Base-by-base conservation (phyloP, 2,329 filamentous ascomycete genomes). In the Epicoccum nigrum region DNA sequence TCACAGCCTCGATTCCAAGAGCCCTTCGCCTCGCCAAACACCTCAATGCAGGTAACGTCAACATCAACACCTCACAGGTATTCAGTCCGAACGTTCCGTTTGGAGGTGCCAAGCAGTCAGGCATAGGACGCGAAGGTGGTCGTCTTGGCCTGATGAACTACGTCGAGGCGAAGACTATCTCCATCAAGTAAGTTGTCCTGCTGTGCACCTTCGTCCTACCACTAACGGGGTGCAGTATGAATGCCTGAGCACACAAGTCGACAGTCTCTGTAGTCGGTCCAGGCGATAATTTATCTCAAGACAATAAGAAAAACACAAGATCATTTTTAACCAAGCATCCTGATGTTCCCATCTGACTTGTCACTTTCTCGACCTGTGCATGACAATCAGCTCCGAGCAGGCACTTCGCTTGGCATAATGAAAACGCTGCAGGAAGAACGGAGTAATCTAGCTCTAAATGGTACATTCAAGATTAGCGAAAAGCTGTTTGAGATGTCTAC, bases 81-180 rank as follows among this genome's bases (percentile, higher is more conserved):
- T 58, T 65, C 17, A 41, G 38, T n/a, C 15, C 48, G 3, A 51
- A 62, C 3, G 51, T 56, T n/a, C 67, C 70, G 0, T 73, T 73
- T 50, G 70, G 70, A 4, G 70, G 70, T 6, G 53, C 23, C 12
- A 73, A 73, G 57, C 59, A 70, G 54, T 63, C 55, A 15, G 70
- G 70, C 2, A 27, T 68, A n/a, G 70, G 70, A 2, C 51, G 70
- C 9, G 70, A 73, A 49, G 56, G 63, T 16, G 70, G 69, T 16
- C 49, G 45, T 16, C 38, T 55, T 4, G 69, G 68, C 0, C n/a
- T 72, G 44, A 60, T 68, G 61, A 62, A 67, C 25, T 73, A 71
- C 46, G 32, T 70, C 16, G 63, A 73, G 41, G 39, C 59, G 4
- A 72, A 73, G 63, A 65, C 61, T 4, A 63, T 73, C 39, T 45